These are phyloP conservation scores for Rhytidhysteron rufulum DNA, from an alignment of 2,329 filamentous ascomycete genomes.

Conservation along the genomic window DNA sequence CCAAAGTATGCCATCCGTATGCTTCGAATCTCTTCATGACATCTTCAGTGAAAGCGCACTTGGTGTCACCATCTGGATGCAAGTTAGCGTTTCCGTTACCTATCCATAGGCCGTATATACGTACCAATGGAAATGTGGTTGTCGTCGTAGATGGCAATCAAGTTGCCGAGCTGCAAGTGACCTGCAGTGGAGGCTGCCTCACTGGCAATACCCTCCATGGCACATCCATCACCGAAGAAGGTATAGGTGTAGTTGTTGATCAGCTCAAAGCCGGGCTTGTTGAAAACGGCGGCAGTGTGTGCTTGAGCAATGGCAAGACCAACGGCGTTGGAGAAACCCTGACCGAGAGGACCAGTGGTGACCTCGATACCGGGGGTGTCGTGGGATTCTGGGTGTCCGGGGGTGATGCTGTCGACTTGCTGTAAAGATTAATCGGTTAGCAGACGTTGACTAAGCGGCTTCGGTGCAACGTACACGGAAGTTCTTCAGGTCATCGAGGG, in stretches of 20 bases:
- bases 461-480: conserved; percentile 86
- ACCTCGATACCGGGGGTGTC: conserved; percentile 97
- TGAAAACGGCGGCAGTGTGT: conserved; percentile 86
- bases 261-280: conserved; percentile 90
- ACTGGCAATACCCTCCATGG: conserved; percentile 95
- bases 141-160: conserved; percentile 96
- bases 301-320: conserved; percentile 96
- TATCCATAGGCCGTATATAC: conserved; percentile 15
- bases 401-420: conserved; percentile 76
- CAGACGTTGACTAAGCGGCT: too few species aligned
- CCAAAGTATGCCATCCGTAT: conserved; percentile 91
- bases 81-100: conserved; percentile 7
- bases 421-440: conserved; percentile 28
- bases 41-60: conserved; percentile 95
- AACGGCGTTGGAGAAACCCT: conserved; percentile 96
- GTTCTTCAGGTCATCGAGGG: conserved; percentile 86
- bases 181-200: conserved; percentile 91
- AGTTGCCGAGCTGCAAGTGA: conserved; percentile 95
- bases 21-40: conserved; percentile 91
- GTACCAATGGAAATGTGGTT: conserved; percentile 87
- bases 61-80: conserved; percentile 79
- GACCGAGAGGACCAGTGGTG: conserved; percentile 94
- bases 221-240: conserved; percentile 97
- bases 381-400: conserved; percentile 93
- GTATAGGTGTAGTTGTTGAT: conserved; percentile 95